phyloP scores from a whole-genome alignment of 768 basidiomycete species.

The Pilatotrama ljubarskyi region DNA sequence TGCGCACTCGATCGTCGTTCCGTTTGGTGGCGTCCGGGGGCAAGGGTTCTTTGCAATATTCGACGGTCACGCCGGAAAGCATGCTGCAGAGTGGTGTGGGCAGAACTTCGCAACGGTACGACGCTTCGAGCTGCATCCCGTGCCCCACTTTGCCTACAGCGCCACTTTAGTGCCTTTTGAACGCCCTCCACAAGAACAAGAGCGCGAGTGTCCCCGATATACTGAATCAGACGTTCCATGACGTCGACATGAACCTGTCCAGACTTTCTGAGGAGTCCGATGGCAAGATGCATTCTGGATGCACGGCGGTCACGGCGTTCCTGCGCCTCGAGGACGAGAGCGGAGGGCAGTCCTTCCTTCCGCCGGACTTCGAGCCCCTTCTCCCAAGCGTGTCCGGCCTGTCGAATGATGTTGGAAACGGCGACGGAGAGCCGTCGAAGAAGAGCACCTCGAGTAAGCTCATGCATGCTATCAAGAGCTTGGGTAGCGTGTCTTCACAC shows the following conservation, averaged over 20 bases:
- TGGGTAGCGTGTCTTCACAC: slow-evolving; percentile 39
- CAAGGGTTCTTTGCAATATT: slow-evolving; percentile 99
- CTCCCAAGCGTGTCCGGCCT: slow-evolving; percentile 31
- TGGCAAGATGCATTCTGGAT: slow-evolving; percentile 94
- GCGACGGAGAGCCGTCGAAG: slow-evolving; percentile 43
- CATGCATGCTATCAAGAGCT: slow-evolving; percentile 36
- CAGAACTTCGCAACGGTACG: slow-evolving; percentile 89
- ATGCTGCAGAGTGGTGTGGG: slow-evolving; percentile 99
- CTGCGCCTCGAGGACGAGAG: slow-evolving; percentile 85
- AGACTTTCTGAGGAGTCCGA: slow-evolving; percentile 83
- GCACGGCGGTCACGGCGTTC: slow-evolving; percentile 95
- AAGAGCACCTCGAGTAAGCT: slow-evolving; percentile 33
- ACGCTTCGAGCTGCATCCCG: slow-evolving; percentile 1
- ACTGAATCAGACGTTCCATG: slow-evolving; percentile 92
- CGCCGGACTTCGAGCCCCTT: slow-evolving; percentile 25
- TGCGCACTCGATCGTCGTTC: slow-evolving; percentile 93
- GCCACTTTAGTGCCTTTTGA: slow-evolving; percentile 56
- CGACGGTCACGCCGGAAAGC: slow-evolving; percentile 98
- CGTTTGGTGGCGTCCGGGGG: slow-evolving; percentile 86
- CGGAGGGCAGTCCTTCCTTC: slow-evolving; percentile 70
- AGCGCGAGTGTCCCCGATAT: slow-evolving; percentile 74
- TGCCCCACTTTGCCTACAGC: slow-evolving; percentile 7
- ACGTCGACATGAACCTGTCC: slow-evolving; percentile 83
- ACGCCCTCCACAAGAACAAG: slow-evolving; percentile 63
- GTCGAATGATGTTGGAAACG: slow-evolving; percentile 43